Conservation (phyloP, 2,329 filamentous ascomycete genomes). For the Penicillium hesseltinei region DNA sequence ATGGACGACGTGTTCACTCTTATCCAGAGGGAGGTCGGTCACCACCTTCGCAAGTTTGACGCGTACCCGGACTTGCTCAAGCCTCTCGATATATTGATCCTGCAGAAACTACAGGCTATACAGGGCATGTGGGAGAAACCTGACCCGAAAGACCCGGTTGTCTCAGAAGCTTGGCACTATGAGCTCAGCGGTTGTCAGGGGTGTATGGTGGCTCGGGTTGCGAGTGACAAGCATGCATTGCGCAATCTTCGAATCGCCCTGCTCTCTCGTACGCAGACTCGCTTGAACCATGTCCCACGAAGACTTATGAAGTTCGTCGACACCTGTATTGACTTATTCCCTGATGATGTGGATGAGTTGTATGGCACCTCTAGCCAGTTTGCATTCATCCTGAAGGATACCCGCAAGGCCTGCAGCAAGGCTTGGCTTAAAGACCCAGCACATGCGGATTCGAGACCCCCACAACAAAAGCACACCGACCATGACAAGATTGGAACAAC, state of each 20-base stretch:
- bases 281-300: constrained; percentile 21
- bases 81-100: constrained; percentile 12
- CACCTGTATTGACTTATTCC: constrained; percentile 24
- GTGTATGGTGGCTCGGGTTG: constrained; percentile 38
- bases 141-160: neutral
- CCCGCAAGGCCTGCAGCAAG: constrained; percentile 19
- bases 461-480: neutral
- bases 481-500: neutral
- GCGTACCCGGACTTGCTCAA: constrained; percentile 16
- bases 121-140: constrained; percentile 34
- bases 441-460: neutral
- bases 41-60: constrained; percentile 21
- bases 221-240: constrained; percentile 24
- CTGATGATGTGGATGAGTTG: constrained; percentile 5
- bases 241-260: constrained; percentile 32
- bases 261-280: constrained; percentile 32
- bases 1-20: constrained; percentile 20
- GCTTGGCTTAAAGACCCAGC: constrained; percentile 3
- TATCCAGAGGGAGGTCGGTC: constrained; percentile 26
- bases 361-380: constrained; percentile 17
- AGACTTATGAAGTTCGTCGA: constrained; percentile 33
- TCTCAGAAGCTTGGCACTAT: constrained; percentile 17
- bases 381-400: constrained; percentile 21
- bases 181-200: constrained; percentile 38
- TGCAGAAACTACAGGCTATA: constrained; percentile 26